Conservation (phyloP, 192 early-diverging fungal species). For the Rhizophagus clarus region DNA sequence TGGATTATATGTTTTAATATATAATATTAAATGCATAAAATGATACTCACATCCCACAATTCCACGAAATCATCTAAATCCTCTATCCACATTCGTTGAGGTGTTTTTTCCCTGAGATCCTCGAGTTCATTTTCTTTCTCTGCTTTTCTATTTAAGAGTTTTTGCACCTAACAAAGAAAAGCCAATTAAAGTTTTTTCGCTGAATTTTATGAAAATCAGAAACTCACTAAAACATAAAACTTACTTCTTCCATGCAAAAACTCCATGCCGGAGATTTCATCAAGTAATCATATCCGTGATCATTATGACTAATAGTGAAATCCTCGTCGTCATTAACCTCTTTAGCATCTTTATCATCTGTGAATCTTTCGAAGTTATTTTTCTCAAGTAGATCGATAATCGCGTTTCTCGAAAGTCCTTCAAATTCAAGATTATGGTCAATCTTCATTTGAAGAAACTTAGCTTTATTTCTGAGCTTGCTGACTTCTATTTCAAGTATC, state of each 20-base stretch:
- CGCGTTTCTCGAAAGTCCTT: conserved; percentile 83
- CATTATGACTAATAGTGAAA: too few relatives aligned
- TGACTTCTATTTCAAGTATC: conserved; percentile 65
- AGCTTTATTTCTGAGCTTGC: conserved; percentile 78
- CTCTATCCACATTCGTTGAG: conserved; percentile 79
- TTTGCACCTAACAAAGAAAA: conserved; percentile 48
- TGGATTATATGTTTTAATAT: too few relatives aligned
- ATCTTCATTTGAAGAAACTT: conserved; percentile 92
- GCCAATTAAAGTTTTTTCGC: too few relatives aligned
- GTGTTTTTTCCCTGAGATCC: conserved; percentile 57
- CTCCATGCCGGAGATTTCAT: neutral
- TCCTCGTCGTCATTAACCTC: conserved; percentile 47
- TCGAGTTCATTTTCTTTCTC: conserved; percentile 71
- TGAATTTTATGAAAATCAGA: too few relatives aligned
- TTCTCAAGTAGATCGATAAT: conserved; percentile 72
- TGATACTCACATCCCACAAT: conserved; percentile 68
- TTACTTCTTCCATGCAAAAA: conserved; percentile 9
- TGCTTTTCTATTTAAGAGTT: conserved; percentile 66
- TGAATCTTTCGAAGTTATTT: conserved; percentile 60
- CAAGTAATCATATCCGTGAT: conserved; percentile 24
- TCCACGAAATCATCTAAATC: conserved; percentile 80
- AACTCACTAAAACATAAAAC: too few relatives aligned
- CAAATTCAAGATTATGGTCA: conserved; percentile 76
- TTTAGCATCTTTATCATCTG: conserved; percentile 43
- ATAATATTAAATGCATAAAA: too few relatives aligned